phyloP scores from a whole-genome alignment of 2,329 filamentous ascomycete species.

The Corniculantispora saksenae region DNA sequence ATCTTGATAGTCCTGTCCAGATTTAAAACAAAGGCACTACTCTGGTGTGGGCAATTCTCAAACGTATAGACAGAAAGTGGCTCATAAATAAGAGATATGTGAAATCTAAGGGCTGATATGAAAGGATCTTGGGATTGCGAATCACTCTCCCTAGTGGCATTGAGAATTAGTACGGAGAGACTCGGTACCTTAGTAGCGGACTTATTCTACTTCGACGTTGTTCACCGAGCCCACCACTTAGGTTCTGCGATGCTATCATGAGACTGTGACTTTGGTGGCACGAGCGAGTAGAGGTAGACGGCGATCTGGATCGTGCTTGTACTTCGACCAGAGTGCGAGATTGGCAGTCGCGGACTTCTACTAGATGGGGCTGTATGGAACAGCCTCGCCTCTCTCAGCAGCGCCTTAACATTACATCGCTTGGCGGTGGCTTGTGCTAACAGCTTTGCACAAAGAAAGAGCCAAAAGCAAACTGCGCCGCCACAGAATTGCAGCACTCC shows the following conservation, averaged over 20 bases:
- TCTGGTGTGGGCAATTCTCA: too few species aligned
- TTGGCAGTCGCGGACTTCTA: not conserved
- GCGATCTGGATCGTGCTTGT: constrained; percentile 6
- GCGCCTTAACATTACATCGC: not conserved
- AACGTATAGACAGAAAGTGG: too few species aligned
- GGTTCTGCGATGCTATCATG: not conserved
- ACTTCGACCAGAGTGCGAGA: not conserved
- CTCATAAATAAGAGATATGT: too few species aligned
- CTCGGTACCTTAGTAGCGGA: too few species aligned
- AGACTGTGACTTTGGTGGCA: not conserved
- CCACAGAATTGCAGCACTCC: not conserved
- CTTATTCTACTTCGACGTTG: not conserved
- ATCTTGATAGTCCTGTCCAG: too few species aligned
- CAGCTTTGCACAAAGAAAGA: not conserved
- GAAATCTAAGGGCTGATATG: too few species aligned
- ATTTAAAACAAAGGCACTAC: too few species aligned
- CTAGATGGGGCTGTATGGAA: constrained; percentile 6
- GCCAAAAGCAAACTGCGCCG: not conserved
- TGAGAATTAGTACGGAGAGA: too few species aligned
- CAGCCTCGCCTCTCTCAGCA: constrained; percentile 4
- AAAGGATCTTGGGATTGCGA: too few species aligned
- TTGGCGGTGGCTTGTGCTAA: not conserved
- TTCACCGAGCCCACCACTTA: not conserved
- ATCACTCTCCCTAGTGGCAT: too few species aligned
- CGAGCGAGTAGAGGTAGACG: not conserved